These are phyloP conservation scores for Suillus fuscotomentosus DNA, from an alignment of 768 basidiomycete genomes.

Conservation along the genomic window DNA sequence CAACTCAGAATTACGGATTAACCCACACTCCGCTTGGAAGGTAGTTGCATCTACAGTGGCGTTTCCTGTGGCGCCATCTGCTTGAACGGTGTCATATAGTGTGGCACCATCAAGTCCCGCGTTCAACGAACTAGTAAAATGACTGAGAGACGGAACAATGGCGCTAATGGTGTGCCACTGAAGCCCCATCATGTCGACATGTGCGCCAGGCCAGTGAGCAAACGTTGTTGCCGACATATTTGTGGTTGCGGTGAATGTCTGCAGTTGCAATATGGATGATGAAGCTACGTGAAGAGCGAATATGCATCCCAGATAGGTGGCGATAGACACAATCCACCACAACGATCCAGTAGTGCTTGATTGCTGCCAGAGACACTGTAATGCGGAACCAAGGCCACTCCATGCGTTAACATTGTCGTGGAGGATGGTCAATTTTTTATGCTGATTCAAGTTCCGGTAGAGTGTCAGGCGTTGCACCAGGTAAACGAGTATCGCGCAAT, in stretches of 20 bases:
- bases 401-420: slow-evolving; percentile 7
- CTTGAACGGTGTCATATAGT: slow-evolving; percentile 8
- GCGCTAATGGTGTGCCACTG: neutral
- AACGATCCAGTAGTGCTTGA: neutral
- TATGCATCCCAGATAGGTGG: slow-evolving; percentile 4
- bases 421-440: slow-evolving; percentile 3
- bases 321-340: neutral
- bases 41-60: slow-evolving; percentile 8
- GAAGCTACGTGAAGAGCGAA: slow-evolving; percentile 8
- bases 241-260: slow-evolving; percentile 2
- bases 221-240: neutral
- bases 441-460: slow-evolving; percentile 2
- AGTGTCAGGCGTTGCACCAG: slow-evolving; percentile 14
- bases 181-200: neutral
- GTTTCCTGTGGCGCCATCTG: slow-evolving; percentile 3
- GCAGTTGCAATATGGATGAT: slow-evolving; percentile 9
- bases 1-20: slow-evolving; percentile 2
- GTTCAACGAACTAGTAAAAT: neutral
- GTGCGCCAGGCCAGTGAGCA: neutral
- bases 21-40: slow-evolving; percentile 4
- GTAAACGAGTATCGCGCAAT: slow-evolving; percentile 9
- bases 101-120: slow-evolving; percentile 4
- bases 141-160: slow-evolving; percentile 1
- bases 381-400: slow-evolving; percentile 7
- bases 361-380: slow-evolving; percentile 8